These are phyloP conservation scores for Chaetoscypha palmicola DNA, from an alignment of 2,329 filamentous ascomycete species.

Conservation along the genomic window DNA sequence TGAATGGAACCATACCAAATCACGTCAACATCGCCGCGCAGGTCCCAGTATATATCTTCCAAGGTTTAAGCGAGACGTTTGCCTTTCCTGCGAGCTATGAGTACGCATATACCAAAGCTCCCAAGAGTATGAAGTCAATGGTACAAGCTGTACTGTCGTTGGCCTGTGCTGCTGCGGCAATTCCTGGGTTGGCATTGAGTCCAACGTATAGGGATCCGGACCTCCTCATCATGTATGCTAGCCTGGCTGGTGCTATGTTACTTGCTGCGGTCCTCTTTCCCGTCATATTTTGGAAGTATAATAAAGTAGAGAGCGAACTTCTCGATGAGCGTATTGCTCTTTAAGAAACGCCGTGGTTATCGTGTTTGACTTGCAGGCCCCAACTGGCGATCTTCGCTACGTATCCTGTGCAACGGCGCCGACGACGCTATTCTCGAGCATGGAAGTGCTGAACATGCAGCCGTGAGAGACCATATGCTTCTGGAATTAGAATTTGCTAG, in stretches of 20 bases:
- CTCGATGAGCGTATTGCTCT: no score
- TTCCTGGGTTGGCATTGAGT: conserved; percentile 37
- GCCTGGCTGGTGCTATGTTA: conserved; percentile 44
- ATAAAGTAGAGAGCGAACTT: conserved; percentile 2
- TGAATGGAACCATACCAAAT: not conserved
- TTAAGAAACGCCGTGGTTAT: no score
- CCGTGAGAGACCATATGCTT: no score
- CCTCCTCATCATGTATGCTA: conserved; percentile 56
- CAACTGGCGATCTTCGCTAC: no score
- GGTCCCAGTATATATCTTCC: not conserved
- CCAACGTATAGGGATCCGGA: conserved; percentile 35
- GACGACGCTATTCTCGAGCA: no score
- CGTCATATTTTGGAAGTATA: conserved; percentile 1
- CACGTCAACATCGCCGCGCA: not conserved
- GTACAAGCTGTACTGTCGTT: conserved; percentile 48
- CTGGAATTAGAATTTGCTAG: no score
- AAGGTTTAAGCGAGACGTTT: not conserved
- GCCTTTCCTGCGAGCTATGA: conserved; percentile 29
- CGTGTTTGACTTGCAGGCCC: no score
- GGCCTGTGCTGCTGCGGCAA: conserved; percentile 47
- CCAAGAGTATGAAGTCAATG: conserved; percentile 29
- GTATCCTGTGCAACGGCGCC: no score
- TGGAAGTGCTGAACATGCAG: no score
- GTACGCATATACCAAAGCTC: conserved; percentile 55
- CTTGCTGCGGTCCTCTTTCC: conserved; percentile 36